A percentile compares a stretch with the other conserved stretches of the same genome.
phyloP scores from a whole-genome alignment of 179 eudicot genomes.

The Corrigiola litoralis region DNA sequence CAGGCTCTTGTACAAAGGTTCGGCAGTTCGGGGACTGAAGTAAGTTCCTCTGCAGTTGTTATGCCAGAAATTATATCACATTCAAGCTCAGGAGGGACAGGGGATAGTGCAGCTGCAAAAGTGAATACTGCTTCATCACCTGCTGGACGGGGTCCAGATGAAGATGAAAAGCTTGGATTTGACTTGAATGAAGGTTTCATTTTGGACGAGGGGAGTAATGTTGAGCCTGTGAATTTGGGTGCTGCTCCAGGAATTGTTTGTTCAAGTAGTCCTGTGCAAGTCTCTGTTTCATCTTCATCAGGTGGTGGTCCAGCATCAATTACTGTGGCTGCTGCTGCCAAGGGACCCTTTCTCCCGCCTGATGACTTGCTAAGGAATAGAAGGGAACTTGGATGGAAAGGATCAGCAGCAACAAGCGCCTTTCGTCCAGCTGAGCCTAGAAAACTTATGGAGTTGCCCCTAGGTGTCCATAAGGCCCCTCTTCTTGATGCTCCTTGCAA shows the following conservation, averaged over 20 bases:
- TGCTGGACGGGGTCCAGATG: slow-evolving; percentile 28
- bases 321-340: slow-evolving; percentile 85
- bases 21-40: too few species aligned
- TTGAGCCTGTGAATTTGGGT: slow-evolving; percentile 40
- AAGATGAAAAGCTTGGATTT: slow-evolving; percentile 49
- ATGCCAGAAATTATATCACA: neutral
- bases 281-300: slow-evolving; percentile 38
- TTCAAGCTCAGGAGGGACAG: neutral
- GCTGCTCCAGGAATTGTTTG: slow-evolving; percentile 19
- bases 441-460: slow-evolving; percentile 41
- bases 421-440: slow-evolving; percentile 97
- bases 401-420: slow-evolving; percentile 97
- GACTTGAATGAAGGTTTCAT: slow-evolving; percentile 76
- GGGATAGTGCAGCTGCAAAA: slow-evolving; percentile 19
- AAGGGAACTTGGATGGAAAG: slow-evolving; percentile 84
- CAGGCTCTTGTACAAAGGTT: too few species aligned
- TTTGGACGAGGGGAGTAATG: slow-evolving; percentile 51
- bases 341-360: slow-evolving; percentile 77
- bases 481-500: slow-evolving; percentile 35
- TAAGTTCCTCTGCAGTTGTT: slow-evolving; percentile 16
- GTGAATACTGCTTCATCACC: slow-evolving; percentile 16
- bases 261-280: slow-evolving; percentile 30
- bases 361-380: slow-evolving; percentile 64
- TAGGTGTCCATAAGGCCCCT: slow-evolving; percentile 18
- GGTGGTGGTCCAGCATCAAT: slow-evolving; percentile 47